Evolutionary conservation across 441 rosid species (phyloP).

Genomic region (Viola pubescens): DNA sequence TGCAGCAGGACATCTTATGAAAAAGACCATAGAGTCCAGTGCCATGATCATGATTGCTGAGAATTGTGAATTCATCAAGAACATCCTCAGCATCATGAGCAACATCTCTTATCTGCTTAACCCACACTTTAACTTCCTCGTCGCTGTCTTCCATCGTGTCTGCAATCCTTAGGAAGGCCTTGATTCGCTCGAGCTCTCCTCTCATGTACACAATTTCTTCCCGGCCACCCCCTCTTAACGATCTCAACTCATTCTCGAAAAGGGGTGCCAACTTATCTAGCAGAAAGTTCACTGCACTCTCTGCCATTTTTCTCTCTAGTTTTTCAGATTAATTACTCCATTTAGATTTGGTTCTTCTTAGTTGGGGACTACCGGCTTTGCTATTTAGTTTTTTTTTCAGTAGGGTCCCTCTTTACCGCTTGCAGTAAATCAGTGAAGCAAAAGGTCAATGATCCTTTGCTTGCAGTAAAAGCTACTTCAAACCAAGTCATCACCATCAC

Average conservation of each 20-base stretch:
- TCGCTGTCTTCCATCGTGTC: conserved; percentile 29
- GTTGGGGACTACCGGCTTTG: neutral
- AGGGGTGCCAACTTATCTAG: conserved; percentile 19
- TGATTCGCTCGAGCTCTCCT: conserved; percentile 24
- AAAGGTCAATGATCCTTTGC: too few species aligned
- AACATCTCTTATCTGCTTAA: conserved; percentile 35
- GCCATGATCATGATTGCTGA: conserved; percentile 15
- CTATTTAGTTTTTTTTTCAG: neutral
- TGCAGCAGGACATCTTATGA: conserved; percentile 18
- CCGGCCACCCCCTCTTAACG: conserved; percentile 14
- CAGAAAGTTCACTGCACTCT: conserved; percentile 26
- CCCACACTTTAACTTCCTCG: conserved; percentile 33
- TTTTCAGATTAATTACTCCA: neutral
- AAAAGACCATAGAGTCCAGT: conserved; percentile 13
- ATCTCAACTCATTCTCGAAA: conserved; percentile 18
- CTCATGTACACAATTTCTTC: conserved; percentile 25
- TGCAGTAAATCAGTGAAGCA: too few species aligned
- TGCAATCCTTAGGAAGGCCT: conserved; percentile 30
- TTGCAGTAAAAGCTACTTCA: too few species aligned
- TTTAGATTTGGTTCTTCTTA: neutral
- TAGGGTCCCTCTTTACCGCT: too few species aligned
- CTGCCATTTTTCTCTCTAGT: conserved; percentile 26
- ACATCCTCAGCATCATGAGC: conserved; percentile 37
- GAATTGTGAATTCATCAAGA: conserved; percentile 35
- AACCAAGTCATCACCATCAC: too few species aligned